Evolutionary conservation across 345 rosid genomes (phyloP).

Genomic region (Anastatica hierochuntica): DNA sequence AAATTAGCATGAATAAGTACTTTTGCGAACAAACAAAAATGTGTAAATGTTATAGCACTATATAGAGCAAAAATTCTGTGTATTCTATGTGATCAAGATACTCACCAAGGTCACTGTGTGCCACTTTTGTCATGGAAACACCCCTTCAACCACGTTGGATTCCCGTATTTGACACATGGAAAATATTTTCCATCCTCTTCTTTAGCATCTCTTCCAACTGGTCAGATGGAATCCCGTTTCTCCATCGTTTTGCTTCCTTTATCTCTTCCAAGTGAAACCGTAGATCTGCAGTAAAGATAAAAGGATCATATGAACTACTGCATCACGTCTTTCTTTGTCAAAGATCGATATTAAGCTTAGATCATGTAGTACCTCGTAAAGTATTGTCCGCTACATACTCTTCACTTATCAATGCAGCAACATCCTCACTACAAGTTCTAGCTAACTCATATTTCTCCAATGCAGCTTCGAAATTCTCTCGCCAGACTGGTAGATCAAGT

Average conservation of each 20-base stretch:
- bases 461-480: conserved; percentile 63
- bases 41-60: neutral
- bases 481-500: conserved; percentile 61
- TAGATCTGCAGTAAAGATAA: conserved; percentile 36
- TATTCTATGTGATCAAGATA: conserved; percentile 6
- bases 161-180: conserved; percentile 40
- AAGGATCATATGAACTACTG: neutral
- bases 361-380: conserved; percentile 42
- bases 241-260: conserved; percentile 59
- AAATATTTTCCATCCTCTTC: conserved; percentile 43
- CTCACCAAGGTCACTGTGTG: conserved; percentile 6
- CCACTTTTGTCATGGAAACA: conserved; percentile 1
- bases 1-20: too few species aligned
- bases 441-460: conserved; percentile 69
- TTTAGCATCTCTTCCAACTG: conserved; percentile 61
- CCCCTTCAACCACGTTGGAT: conserved; percentile 12
- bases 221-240: conserved; percentile 45
- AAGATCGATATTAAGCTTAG: neutral
- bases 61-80: neutral
- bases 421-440: conserved; percentile 56
- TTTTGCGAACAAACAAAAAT: too few species aligned
- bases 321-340: neutral
- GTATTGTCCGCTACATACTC: conserved; percentile 47
- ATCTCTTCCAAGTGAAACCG: conserved; percentile 63
- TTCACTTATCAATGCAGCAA: conserved; percentile 48